Evolutionary conservation across 768 basidiomycete species (phyloP).

Genomic region (Suillus lakei): DNA sequence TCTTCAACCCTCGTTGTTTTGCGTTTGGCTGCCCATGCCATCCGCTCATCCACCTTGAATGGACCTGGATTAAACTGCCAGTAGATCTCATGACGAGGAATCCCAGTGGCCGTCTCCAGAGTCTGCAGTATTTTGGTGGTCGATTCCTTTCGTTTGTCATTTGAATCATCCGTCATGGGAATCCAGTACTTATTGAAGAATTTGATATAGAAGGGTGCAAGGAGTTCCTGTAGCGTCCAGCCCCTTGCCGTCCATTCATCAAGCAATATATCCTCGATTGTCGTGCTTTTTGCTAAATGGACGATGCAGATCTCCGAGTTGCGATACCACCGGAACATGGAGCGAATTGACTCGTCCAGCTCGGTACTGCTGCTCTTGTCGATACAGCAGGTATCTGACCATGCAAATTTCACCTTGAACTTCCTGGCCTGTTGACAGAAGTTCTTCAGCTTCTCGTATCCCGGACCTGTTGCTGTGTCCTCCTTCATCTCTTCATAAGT

Average conservation of each 20-base stretch:
- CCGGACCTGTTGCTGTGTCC: not conserved
- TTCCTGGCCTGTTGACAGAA: not conserved
- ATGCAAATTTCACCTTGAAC: not conserved
- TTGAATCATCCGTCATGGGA: not conserved
- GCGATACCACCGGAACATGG: slow-evolving; percentile 2
- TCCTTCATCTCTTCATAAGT: slow-evolving; percentile 8
- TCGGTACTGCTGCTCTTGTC: not conserved
- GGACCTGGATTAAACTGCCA: not conserved
- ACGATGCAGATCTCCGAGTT: not conserved
- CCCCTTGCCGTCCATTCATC: not conserved
- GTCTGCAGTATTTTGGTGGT: not conserved
- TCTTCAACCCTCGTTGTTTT: slow-evolving; percentile 22
- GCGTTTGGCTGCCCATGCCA: slow-evolving; percentile 21
- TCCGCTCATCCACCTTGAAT: slow-evolving; percentile 5
- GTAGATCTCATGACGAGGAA: not conserved
- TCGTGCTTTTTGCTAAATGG: not conserved
- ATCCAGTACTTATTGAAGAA: not conserved
- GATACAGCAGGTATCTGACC: slow-evolving; percentile 1
- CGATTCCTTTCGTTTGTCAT: not conserved
- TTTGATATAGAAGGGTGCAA: not conserved
- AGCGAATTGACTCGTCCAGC: slow-evolving; percentile 1
- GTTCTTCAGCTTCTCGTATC: slow-evolving; percentile 5
- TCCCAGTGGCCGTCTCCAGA: not conserved
- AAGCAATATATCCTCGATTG: not conserved
- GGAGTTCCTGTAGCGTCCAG: slow-evolving; percentile 1